phyloP scores from a whole-genome alignment of 257 asterid genomes.

The Solanum pimpinellifolium region DNA sequence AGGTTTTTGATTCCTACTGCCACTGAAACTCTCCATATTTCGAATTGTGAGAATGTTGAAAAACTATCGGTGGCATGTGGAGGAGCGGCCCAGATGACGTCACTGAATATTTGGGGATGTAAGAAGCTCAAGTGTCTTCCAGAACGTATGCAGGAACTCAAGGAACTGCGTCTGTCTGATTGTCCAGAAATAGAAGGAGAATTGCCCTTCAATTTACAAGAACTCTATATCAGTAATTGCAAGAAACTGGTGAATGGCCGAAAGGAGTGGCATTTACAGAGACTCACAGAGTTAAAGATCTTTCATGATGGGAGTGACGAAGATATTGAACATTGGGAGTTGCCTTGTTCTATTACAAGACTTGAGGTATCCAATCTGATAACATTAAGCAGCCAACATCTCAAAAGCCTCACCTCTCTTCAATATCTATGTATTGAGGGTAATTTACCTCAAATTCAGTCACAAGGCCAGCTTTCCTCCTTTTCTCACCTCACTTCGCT shows the following conservation, averaged over 20 bases:
- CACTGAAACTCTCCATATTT: not conserved
- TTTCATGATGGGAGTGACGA: not conserved
- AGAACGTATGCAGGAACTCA: not conserved
- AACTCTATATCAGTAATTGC: not conserved
- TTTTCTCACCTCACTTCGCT: too few species aligned
- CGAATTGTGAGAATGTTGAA: not conserved
- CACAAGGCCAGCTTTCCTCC: too few species aligned
- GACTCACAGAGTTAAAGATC: fast-evolving
- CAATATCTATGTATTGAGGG: too few species aligned
- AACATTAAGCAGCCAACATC: too few species aligned
- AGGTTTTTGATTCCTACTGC: not conserved
- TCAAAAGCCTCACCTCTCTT: too few species aligned
- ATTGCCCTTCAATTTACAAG: not conserved
- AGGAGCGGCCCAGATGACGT: not conserved
- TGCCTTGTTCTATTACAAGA: not conserved
- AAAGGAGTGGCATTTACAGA: not conserved
- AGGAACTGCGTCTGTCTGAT: fast-evolving
- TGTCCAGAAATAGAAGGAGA: slow-evolving; percentile 3
- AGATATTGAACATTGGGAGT: not conserved
- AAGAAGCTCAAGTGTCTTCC: too few species aligned
- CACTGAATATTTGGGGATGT: fast-evolving
- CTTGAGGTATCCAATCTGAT: fast-evolving
- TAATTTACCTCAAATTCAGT: too few species aligned
- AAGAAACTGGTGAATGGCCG: not conserved
- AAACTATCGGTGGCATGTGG: not conserved